Evolutionary conservation across 176 grass and related monocot species (phyloP), one percentile per base, ranked within the genome.

Genomic region (Thalia dealbata): DNA sequence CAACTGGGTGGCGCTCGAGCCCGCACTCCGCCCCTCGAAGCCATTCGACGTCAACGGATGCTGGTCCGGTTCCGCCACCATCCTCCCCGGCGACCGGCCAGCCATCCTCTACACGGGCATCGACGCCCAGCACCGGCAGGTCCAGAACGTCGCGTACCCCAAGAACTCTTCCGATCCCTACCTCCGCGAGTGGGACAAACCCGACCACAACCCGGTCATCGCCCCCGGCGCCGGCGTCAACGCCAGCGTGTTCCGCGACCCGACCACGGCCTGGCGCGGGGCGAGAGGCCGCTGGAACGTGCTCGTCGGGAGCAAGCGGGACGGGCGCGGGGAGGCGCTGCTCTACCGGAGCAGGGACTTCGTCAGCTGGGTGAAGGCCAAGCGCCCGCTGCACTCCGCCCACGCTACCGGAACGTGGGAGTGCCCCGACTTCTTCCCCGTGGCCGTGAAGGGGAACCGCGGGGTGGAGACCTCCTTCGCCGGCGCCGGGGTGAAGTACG

Each of bases 31-130:
- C 6, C 76, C 51, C 10, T 73, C 46, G 18, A 84, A 52, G 9
- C 65, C 84, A 0, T 84, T 80, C 15, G 93, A 96, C 65, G 79
- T 82, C 64, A 86, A 86, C 0, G 93, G 93, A 18, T 92, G 89
- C 61, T 96, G 87, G 89, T 88, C 93, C 0, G 93, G 93, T 14
- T 96, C 93, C 50, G 82, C 93, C 29, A 96, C 93, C 61, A 84
- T 92, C 69, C 82, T 90, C 0, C 64, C 70, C 0, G 72, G 59
- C 32, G 70, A 52, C 48, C 50, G 64, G 21, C 84, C 81, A 0
- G 78, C 78, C 7, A 90, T 96, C 73, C 68, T 96, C 72, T 96
- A 96, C 81, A 96, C 93, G 0, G 93, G 93, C 32, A 81, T 72
- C 1, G 83, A 96, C 69, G 3, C 78, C 0, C 74, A 88, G 67